These are phyloP conservation scores for Hypericum perforatum DNA, from an alignment of 345 rosid genomes.

Conservation along the genomic window DNA sequence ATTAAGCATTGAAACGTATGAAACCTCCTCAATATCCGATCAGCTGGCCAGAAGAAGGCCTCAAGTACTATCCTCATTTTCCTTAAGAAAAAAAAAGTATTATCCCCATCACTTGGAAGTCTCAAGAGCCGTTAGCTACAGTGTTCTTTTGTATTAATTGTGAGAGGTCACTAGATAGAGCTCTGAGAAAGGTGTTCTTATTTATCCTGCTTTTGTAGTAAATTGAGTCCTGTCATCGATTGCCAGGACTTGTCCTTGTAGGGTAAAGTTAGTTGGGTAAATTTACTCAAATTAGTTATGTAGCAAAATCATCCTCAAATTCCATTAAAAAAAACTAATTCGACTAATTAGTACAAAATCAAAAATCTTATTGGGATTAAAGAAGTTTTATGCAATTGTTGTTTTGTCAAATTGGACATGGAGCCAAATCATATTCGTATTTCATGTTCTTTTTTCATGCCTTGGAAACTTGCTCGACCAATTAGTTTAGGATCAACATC, in stretches of 20 bases:
- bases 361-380: no score
- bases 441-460: no score
- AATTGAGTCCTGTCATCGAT: constrained; percentile 5
- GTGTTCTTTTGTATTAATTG: no score
- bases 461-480: neutral
- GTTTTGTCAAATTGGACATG: neutral
- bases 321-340: neutral
- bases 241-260: neutral
- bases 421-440: neutral
- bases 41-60: no score
- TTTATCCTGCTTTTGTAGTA: neutral
- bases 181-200: no score
- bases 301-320: neutral
- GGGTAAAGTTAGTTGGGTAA: constrained; percentile 12
- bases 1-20: no score
- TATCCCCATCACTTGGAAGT: no score
- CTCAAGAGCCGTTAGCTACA: no score
- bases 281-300: constrained; percentile 2
- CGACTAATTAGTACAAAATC: neutral
- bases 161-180: neutral
- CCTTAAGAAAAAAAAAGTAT: no score
- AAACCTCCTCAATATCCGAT: no score
- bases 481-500: neutral
- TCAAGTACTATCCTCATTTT: no score
- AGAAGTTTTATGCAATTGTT: no score